These are phyloP conservation scores for Magnusiomyces tetraspermus DNA, from an alignment of 1,139 yeast species.

Conservation along the genomic window DNA sequence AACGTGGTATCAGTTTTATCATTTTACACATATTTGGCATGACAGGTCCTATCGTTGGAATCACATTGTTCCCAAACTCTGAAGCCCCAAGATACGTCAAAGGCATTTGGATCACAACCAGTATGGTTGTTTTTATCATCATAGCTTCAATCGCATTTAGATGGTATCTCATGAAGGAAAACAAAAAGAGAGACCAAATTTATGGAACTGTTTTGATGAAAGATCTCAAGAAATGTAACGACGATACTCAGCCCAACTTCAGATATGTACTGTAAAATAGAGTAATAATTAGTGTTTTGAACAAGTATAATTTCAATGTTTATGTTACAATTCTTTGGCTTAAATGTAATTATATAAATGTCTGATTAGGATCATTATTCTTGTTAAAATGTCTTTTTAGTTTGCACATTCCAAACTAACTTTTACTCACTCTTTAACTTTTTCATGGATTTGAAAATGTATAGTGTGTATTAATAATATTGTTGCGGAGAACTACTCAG, in stretches of 20 bases:
- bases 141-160: slow-evolving; percentile 19
- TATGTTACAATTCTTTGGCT: background rate
- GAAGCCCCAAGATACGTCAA: slow-evolving; percentile 26
- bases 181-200: slow-evolving; percentile 21
- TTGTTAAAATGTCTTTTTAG: too few species aligned
- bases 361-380: too few species aligned
- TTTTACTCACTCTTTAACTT: too few species aligned
- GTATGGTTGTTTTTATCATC: slow-evolving; percentile 19
- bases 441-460: too few species aligned
- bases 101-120: slow-evolving; percentile 27
- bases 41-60: slow-evolving; percentile 30
- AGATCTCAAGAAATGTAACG: background rate
- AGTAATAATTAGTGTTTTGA: too few species aligned
- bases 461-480: too few species aligned
- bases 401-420: too few species aligned
- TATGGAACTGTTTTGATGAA: slow-evolving; percentile 18
- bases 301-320: background rate
- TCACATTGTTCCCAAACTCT: slow-evolving; percentile 26
- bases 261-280: background rate
- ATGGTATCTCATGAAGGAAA: slow-evolving; percentile 18
- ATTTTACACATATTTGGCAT: slow-evolving; percentile 29
- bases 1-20: slow-evolving; percentile 27
- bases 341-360: too few species aligned
- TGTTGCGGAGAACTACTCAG: too few species aligned
- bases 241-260: slow-evolving; percentile 1